Evolutionary conservation across 257 asterid genomes (phyloP).

Genomic region (Solanum sitiens): DNA sequence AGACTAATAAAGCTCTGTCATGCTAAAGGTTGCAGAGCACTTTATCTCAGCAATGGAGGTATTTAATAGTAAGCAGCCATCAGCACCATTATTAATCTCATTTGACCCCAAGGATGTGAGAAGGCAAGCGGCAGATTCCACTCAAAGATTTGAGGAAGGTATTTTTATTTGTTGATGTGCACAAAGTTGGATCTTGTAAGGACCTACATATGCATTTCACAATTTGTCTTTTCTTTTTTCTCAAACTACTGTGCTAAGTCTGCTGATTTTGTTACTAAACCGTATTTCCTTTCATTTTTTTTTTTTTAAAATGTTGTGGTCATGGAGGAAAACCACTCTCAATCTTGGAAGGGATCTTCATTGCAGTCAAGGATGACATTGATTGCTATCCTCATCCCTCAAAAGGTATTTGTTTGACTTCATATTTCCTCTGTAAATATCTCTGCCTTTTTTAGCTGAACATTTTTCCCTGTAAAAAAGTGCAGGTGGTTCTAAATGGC

Average conservation of each 20-base stretch:
- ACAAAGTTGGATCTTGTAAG: not conserved
- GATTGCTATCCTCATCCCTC: slow-evolving; percentile 87
- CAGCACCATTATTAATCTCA: slow-evolving; percentile 64
- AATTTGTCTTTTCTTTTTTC: not conserved
- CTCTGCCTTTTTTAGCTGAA: not conserved
- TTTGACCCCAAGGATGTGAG: slow-evolving; percentile 72
- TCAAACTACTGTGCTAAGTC: not conserved
- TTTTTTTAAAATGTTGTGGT: slow-evolving; percentile 2
- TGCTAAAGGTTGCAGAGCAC: slow-evolving; percentile 77
- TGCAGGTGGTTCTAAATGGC: slow-evolving; percentile 88
- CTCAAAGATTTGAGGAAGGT: slow-evolving; percentile 92
- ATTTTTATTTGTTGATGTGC: not conserved
- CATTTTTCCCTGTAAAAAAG: not conserved
- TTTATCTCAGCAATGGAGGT: slow-evolving; percentile 78
- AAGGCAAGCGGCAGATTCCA: slow-evolving; percentile 90
- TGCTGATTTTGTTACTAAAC: not conserved
- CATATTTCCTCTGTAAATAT: not conserved
- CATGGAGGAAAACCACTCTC: slow-evolving; percentile 75
- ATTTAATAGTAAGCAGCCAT: slow-evolving; percentile 47
- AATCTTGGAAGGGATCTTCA: slow-evolving; percentile 77
- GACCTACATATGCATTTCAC: not conserved
- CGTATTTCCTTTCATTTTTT: not conserved
- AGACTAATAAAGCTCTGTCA: not conserved
- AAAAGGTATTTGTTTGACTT: slow-evolving; percentile 39
- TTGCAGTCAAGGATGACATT: slow-evolving; percentile 95